phyloP scores from a whole-genome alignment of 345 rosid genomes.

The Excoecaria cochinchinensis region DNA sequence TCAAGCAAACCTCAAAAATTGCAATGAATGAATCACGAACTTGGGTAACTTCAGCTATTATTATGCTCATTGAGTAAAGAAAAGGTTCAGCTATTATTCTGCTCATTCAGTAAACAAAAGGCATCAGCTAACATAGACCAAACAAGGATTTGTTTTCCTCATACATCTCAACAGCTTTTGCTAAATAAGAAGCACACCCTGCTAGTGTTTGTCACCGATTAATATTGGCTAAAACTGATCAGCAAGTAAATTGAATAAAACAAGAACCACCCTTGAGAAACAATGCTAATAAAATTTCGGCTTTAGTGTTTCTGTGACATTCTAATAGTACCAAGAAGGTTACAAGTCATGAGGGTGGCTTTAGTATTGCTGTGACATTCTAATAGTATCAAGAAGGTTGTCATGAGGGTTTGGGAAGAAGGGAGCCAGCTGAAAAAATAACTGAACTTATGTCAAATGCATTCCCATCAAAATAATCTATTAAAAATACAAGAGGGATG shows the following conservation, averaged over 20 bases:
- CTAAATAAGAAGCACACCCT: too few relatives aligned
- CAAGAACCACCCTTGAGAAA: too few relatives aligned
- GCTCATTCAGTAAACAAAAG: not conserved
- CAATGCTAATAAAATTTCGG: too few relatives aligned
- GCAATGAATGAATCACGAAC: not conserved
- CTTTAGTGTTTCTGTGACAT: too few relatives aligned
- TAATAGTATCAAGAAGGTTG: too few relatives aligned
- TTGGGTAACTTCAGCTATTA: not conserved
- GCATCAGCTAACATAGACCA: not conserved
- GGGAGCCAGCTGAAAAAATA: not conserved
- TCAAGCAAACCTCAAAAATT: not conserved
- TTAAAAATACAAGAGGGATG: not conserved
- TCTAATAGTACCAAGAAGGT: too few relatives aligned
- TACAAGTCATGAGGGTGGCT: too few relatives aligned
- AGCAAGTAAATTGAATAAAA: too few relatives aligned
- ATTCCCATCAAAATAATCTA: constrained; percentile 1
- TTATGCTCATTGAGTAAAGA: not conserved
- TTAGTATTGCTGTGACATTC: too few relatives aligned
- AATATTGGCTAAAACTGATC: too few relatives aligned
- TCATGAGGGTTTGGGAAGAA: not conserved
- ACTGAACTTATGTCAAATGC: not conserved
- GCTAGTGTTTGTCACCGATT: too few relatives aligned
- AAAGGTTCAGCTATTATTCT: not conserved
- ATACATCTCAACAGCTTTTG: not conserved
- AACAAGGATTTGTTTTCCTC: not conserved